A percentile compares a stretch with the other conserved stretches of the same genome.
These are phyloP conservation scores for Solanum chiquidenum DNA, from an alignment of 257 asterid species.

Conservation along the genomic window DNA sequence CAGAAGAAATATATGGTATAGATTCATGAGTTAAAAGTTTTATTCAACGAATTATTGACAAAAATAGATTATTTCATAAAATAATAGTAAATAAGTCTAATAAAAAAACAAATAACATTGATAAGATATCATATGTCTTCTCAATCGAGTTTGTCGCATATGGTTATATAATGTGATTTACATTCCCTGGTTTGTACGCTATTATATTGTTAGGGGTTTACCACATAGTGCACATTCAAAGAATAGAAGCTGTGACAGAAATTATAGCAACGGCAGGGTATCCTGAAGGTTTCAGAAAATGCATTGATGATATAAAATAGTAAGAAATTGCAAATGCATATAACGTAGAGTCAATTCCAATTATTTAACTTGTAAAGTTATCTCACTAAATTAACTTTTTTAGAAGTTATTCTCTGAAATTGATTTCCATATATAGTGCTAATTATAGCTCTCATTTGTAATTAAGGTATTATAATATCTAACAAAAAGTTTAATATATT, in stretches of 20 bases:
- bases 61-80: not conserved
- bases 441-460: not conserved
- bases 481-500: no score
- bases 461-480: not conserved
- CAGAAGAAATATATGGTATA: not conserved
- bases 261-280: fast-evolving
- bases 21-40: not conserved
- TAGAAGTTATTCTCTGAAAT: not conserved
- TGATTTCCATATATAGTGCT: not conserved
- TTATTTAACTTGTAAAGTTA: not conserved
- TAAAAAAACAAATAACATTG: not conserved
- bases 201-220: no score
- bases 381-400: not conserved
- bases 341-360: not conserved
- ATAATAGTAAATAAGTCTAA: not conserved
- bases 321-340: no score
- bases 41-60: not conserved
- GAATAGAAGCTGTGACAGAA: no score
- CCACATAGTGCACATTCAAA: no score
- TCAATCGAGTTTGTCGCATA: not conserved
- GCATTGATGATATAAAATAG: no score
- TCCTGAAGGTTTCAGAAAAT: fast-evolving
- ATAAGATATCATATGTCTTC: no score
- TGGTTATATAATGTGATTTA: not conserved
- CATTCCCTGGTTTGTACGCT: no score